These are phyloP conservation scores for Remersonia thermophila DNA, from an alignment of 2,329 filamentous ascomycete species.

Conservation along the genomic window DNA sequence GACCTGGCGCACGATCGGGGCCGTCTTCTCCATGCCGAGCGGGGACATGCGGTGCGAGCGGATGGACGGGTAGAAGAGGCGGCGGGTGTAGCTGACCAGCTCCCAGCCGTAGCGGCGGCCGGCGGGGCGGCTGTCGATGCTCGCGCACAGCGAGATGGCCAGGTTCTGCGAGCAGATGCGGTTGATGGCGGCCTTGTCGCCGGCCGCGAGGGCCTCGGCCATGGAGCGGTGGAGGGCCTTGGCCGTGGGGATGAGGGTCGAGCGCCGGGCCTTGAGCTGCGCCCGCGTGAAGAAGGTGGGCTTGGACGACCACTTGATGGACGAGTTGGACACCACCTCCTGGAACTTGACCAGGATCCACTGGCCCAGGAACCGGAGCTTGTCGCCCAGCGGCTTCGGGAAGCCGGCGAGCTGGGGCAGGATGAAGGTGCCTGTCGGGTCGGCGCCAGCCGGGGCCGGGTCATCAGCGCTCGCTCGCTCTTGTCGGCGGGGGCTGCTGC, in stretches of 20 bases:
- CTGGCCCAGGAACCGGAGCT: conserved; percentile 3
- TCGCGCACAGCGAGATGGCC: conserved; percentile 35
- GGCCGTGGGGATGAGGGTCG: conserved; percentile 38
- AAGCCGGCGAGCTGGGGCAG: conserved; percentile 26
- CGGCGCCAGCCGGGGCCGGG: neutral
- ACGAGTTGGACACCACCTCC: conserved; percentile 27
- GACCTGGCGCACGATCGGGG: conserved; percentile 38
- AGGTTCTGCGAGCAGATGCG: conserved; percentile 43
- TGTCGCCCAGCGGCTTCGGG: conserved; percentile 7
- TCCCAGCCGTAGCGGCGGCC: conserved; percentile 40
- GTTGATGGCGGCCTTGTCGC: conserved; percentile 39
- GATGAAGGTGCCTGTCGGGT: conserved; percentile 34
- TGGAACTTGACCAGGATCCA: conserved; percentile 19
- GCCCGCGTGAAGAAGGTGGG: conserved; percentile 29
- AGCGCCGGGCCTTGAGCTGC: conserved; percentile 30
- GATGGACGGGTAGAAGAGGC: conserved; percentile 33
- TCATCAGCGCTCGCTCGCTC: conserved; percentile 3
- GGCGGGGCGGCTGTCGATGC: conserved; percentile 39
- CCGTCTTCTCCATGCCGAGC: conserved; percentile 28
- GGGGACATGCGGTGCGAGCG: conserved; percentile 43
- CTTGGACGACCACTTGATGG: conserved; percentile 34
- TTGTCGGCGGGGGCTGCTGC: too few species aligned
- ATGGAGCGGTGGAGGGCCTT: conserved; percentile 48
- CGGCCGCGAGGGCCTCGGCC: conserved; percentile 47
- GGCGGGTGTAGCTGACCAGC: conserved; percentile 36